Percentiles rank a stretch among this genome's conserved stretches.
Conservation (phyloP, 2,329 filamentous ascomycete genomes). For the Phyllosticta capitalensis region DNA sequence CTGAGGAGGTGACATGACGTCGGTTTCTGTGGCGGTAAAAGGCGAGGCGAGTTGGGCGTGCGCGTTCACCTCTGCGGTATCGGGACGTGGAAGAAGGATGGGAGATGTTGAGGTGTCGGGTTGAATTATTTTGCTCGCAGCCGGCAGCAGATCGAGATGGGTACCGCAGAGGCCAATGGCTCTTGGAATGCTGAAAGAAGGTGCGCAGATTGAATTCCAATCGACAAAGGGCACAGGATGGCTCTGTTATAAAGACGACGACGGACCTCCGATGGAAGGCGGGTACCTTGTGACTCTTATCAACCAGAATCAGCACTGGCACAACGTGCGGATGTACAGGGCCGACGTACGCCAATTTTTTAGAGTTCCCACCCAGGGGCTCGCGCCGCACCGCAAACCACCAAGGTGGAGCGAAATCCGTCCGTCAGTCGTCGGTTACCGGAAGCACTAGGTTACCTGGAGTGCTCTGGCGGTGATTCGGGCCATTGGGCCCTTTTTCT, state of each 20-base stretch:
- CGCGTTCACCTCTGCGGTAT: background rate
- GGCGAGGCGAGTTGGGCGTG: background rate
- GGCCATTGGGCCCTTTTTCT: background rate
- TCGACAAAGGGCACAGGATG: background rate
- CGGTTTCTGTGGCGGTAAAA: background rate
- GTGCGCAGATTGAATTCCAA: background rate
- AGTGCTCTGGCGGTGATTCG: background rate
- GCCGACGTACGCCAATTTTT: background rate
- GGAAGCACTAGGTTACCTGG: background rate
- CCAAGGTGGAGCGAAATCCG: background rate
- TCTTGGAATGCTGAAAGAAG: background rate
- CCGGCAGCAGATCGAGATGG: background rate
- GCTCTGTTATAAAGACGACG: background rate
- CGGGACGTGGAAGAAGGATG: background rate
- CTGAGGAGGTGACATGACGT: background rate
- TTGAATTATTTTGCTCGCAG: background rate
- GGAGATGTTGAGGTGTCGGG: background rate
- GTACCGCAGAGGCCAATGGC: background rate
- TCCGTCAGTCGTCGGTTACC: background rate
- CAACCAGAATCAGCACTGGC: background rate
- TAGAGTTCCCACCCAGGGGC: background rate
- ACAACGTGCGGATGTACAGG: background rate
- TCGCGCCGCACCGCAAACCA: background rate
- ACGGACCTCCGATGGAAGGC: background rate
- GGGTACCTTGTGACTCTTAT: background rate